These are phyloP conservation scores for Emergomyces pasteurianus DNA, from an alignment of 2,329 filamentous ascomycete genomes.

Conservation along the genomic window DNA sequence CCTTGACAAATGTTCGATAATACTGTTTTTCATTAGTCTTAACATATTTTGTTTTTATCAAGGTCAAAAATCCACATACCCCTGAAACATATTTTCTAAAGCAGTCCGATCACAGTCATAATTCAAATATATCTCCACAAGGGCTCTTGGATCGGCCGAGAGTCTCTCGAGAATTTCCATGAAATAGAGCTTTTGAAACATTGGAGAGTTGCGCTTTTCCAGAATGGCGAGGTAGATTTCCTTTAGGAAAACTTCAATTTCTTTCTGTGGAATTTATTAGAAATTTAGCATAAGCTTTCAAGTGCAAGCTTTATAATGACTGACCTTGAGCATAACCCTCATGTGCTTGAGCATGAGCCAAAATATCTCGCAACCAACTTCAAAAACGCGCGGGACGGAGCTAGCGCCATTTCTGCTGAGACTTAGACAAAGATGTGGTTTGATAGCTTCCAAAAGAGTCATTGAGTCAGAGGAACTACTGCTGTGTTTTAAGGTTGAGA, in stretches of 20 bases:
- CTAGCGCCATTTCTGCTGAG: conserved; percentile 92
- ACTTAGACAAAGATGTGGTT: conserved; percentile 92
- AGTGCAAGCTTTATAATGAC: conserved; percentile 15
- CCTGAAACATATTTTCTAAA: conserved; percentile 93
- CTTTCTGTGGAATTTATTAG: conserved; percentile 49
- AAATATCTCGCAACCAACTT: conserved; percentile 93
- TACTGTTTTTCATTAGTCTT: conserved; percentile 30
- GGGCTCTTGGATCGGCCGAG: conserved; percentile 69
- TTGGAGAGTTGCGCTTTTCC: conserved; percentile 72
- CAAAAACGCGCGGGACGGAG: conserved; percentile 82
- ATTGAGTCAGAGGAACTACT: conserved; percentile 73
- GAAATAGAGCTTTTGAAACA: conserved; percentile 87
- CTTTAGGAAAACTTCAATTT: conserved; percentile 94
- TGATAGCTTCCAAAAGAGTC: conserved; percentile 84
- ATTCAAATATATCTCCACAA: conserved; percentile 94
- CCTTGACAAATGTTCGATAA: conserved; percentile 86
- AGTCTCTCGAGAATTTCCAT: conserved; percentile 74
- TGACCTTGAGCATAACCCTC: conserved; percentile 81
- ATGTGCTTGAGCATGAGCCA: conserved; percentile 95
- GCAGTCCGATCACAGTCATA: conserved; percentile 92
- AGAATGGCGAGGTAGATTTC: conserved; percentile 92
- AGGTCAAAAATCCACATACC: conserved; percentile 20
- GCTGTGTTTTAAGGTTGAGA: conserved; percentile 85
- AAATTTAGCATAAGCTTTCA: background rate
- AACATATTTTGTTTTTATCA: conserved; percentile 1